Evolutionary conservation across 2,329 filamentous ascomycete species (phyloP), one percentile per base, ranked within the genome.

Genomic region (Neofusicoccum laricinum): DNA sequence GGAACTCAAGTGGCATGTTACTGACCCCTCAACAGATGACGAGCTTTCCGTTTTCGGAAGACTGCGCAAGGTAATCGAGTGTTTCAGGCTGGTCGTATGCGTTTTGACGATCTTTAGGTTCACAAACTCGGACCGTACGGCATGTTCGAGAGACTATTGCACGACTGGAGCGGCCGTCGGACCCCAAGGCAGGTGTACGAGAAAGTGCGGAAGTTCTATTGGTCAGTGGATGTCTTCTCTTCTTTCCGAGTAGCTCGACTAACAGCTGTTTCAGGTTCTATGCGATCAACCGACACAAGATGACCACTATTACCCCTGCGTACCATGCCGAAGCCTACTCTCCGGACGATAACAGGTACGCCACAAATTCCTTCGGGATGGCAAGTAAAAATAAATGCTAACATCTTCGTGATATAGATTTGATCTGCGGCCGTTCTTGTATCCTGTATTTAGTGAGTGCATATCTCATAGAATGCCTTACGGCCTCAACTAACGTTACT

Each of bases 251-350:
- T 17, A 53, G 11, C 36, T 41, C 21, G 32, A 45, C 1, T 30
- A 4, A 30, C 25, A 30, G 10, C 5, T 40, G 7, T 72, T 82
- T 78, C 71, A 78, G 77, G 67, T 86, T 82, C 70, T 88, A 89
- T 70, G 80, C 83, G 0, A 85, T 89, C 68, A 90, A 90, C 70
- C 77, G 88, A 10, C 87, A 90, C 73, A 90, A 90, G 76, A 82
- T 84, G 73, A 88, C 85, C 1, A 82, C 85, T 8, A 74, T 87
- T 57, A 88, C 86, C 1, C 86, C 86, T 0, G 80, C 81, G 3
- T 78, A 86, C 43, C 86, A 88, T 68, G 74, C 81, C n/a, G 75
- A 80, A 62, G 73, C 76, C 14, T 88, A 88, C 68, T 80, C 75
- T 41, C 80, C 81, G 0, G 84, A 86, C 48, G 85, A 86, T 63